phyloP scores from a whole-genome alignment of 106 monocot genomes.

The Dendrobium nobile region DNA sequence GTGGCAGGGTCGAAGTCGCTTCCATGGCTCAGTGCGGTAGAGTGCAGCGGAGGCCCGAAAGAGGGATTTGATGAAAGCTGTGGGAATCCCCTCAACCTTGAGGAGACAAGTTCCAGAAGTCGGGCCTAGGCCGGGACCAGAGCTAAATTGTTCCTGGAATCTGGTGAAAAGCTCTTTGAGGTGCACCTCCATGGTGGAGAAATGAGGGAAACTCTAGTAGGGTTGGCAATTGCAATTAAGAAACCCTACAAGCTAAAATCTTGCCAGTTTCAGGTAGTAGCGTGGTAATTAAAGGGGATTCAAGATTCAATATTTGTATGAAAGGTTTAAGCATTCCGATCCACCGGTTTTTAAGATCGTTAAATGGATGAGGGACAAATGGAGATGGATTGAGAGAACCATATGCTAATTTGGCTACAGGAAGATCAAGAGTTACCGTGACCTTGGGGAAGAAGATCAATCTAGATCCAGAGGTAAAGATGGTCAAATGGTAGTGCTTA shows the following conservation, averaged over 20 bases:
- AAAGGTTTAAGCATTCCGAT: neutral
- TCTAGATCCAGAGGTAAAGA: neutral
- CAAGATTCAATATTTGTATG: neutral
- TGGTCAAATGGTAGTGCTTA: neutral
- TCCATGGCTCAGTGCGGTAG: constrained; percentile 61
- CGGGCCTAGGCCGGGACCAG: constrained; percentile 50
- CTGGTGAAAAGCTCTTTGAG: constrained; percentile 36
- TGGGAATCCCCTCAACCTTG: constrained; percentile 21
- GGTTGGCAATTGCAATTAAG: neutral
- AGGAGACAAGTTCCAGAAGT: constrained; percentile 44
- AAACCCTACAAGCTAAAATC: neutral
- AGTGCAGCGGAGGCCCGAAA: constrained; percentile 53
- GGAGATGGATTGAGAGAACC: neutral
- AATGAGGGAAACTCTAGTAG: neutral
- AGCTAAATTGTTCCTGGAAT: constrained; percentile 53
- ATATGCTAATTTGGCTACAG: neutral
- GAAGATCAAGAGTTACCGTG: neutral
- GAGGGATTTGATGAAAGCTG: constrained; percentile 38
- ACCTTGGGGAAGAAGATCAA: constrained; percentile 1
- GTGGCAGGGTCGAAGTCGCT: constrained; percentile 35
- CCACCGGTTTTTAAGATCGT: neutral
- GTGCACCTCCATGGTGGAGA: constrained; percentile 41
- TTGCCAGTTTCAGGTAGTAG: neutral
- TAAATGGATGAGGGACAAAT: neutral
- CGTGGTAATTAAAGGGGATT: neutral